Percentiles rank a stretch among this genome's conserved stretches.
phyloP scores from a whole-genome alignment of 495 filamentous ascomycete genomes.

The Podospora conica region DNA sequence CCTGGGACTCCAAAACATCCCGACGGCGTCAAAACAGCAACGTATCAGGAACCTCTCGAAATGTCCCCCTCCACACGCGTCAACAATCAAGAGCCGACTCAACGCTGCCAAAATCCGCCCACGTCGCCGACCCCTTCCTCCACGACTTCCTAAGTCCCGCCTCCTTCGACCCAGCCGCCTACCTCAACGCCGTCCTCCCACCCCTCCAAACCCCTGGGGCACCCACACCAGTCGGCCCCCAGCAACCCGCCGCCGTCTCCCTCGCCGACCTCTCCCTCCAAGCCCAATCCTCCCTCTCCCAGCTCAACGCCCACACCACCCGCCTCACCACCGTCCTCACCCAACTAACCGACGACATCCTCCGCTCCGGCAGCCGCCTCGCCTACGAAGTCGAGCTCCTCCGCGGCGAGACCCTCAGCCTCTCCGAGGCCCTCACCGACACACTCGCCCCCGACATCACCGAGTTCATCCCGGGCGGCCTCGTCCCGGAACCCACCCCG shows the following conservation, averaged over 20 bases:
- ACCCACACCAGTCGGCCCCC: not conserved
- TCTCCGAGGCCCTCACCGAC: conserved; percentile 72
- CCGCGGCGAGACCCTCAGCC: conserved; percentile 71
- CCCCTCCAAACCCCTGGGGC: conserved; percentile 44
- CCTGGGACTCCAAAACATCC: conserved; percentile 24
- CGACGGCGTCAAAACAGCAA: conserved; percentile 29
- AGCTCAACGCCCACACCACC: conserved; percentile 81
- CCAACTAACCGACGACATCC: conserved; percentile 87
- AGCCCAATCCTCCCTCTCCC: conserved; percentile 76
- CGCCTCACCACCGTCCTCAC: conserved; percentile 78
- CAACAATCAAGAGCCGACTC: conserved; percentile 22
- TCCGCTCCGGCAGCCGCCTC: conserved; percentile 75
- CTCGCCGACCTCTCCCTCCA: conserved; percentile 73
- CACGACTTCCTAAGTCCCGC: conserved; percentile 59
- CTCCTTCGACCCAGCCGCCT: conserved; percentile 72
- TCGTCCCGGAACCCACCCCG: conserved; percentile 24
- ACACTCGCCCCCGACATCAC: conserved; percentile 60
- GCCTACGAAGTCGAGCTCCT: conserved; percentile 94
- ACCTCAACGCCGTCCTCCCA: conserved; percentile 72
- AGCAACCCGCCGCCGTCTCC: conserved; percentile 44
- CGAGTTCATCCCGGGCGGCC: conserved; percentile 57
- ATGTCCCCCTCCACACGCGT: conserved; percentile 20
- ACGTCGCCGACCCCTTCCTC: conserved; percentile 55
- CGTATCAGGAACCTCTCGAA: conserved; percentile 18
- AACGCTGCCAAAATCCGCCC: conserved; percentile 42